These are phyloP conservation scores for Rhizoctonia solani DNA, from an alignment of 1,284 basidiomycete genomes.

Conservation along the genomic window DNA sequence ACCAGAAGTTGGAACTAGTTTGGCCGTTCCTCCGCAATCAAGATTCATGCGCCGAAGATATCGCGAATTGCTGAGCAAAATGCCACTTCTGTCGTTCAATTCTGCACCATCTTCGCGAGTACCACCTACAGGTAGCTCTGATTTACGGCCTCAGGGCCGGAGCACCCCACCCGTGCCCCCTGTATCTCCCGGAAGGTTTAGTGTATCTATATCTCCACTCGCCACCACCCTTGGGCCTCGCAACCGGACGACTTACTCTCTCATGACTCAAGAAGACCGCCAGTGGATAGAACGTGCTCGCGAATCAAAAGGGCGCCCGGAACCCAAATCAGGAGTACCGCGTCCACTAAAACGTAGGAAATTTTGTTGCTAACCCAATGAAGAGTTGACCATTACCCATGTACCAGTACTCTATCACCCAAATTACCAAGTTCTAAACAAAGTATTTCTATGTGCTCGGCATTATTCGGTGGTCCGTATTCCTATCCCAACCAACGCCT, in stretches of 20 bases:
- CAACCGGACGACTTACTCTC: slow-evolving; percentile 6
- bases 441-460: too few relatives aligned
- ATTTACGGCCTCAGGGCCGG: not conserved
- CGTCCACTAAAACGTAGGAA: too few relatives aligned
- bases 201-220: slow-evolving; percentile 6
- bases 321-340: not conserved
- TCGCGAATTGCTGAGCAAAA: slow-evolving; percentile 57
- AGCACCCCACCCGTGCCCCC: not conserved
- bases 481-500: not conserved
- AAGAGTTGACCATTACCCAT: not conserved
- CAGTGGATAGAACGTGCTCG: slow-evolving; percentile 17
- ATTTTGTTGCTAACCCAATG: too few relatives aligned
- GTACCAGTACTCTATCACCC: slow-evolving; percentile 1
- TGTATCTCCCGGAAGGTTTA: slow-evolving; percentile 7
- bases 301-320: not conserved
- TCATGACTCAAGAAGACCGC: slow-evolving; percentile 21
- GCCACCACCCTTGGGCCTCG: slow-evolving; percentile 12
- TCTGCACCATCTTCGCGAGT: not conserved
- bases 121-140: not conserved
- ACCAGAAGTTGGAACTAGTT: slow-evolving; percentile 22
- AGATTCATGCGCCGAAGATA: slow-evolving; percentile 72
- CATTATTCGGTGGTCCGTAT: not conserved
- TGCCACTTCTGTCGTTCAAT: slow-evolving; percentile 59
- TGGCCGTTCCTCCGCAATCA: slow-evolving; percentile 47
- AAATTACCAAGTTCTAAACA: not conserved